Evolutionary conservation across 1,284 basidiomycete genomes (phyloP).

Genomic region (Ganoderma sinense): DNA sequence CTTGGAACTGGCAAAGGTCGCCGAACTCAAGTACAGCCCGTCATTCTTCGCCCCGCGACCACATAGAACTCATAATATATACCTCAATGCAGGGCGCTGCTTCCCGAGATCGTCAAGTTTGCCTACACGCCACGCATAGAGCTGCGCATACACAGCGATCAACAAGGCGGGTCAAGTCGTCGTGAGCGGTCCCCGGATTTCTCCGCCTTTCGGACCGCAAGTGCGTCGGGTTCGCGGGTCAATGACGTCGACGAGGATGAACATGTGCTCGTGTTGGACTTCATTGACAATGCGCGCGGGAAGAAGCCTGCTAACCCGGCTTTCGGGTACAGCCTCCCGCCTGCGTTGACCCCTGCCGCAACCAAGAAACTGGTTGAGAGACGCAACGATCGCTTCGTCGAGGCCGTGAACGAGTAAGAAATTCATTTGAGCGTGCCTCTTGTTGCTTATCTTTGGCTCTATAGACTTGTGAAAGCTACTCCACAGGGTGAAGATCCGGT

Average conservation of each 20-base stretch:
- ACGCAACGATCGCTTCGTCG: conserved; percentile 70
- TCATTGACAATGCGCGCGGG: conserved; percentile 64
- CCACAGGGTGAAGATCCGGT: conserved; percentile 66
- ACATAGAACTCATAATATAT: conserved; percentile 2
- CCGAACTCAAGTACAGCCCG: conserved; percentile 81
- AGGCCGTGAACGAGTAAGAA: conserved; percentile 77
- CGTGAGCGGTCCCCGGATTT: conserved; percentile 50
- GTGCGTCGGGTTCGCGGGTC: conserved; percentile 23
- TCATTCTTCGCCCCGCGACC: neutral
- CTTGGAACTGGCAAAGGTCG: conserved; percentile 80
- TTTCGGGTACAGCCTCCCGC: conserved; percentile 51
- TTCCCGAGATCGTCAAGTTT: conserved; percentile 85
- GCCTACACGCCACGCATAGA: conserved; percentile 80
- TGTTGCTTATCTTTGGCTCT: neutral
- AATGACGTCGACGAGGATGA: conserved; percentile 49
- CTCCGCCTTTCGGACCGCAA: conserved; percentile 34
- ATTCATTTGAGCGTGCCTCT: neutral
- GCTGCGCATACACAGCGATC: conserved; percentile 62
- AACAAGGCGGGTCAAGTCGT: conserved; percentile 27
- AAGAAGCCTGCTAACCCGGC: conserved; percentile 41
- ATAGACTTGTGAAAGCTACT: conserved; percentile 70
- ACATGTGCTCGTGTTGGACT: conserved; percentile 79
- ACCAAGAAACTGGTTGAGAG: conserved; percentile 79
- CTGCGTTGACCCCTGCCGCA: conserved; percentile 61
- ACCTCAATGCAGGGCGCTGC: conserved; percentile 62